phyloP scores from a whole-genome alignment of 1,284 basidiomycete genomes.

The Coriolopsis trogii region DNA sequence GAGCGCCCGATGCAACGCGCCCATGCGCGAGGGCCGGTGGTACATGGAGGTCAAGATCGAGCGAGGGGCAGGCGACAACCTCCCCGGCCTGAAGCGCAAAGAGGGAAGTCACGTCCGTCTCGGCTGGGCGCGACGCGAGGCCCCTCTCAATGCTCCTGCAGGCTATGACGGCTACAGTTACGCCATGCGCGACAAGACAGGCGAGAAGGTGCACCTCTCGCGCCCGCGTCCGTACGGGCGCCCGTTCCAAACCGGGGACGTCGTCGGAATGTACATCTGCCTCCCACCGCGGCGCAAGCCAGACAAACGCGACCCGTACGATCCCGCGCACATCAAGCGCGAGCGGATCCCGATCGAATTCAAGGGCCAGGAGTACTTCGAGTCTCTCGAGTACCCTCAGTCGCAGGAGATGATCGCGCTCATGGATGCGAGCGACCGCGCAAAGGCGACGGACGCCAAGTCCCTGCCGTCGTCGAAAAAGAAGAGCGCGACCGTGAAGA shows the following conservation, averaged over 20 bases:
- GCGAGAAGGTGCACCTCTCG: constrained; percentile 88
- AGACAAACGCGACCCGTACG: constrained; percentile 59
- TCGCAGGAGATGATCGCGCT: constrained; percentile 94
- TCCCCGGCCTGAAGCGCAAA: constrained; percentile 46
- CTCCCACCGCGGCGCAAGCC: constrained; percentile 72
- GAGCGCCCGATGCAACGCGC: constrained; percentile 87
- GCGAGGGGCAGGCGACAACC: constrained; percentile 71
- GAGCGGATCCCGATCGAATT: constrained; percentile 93
- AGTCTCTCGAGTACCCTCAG: constrained; percentile 88
- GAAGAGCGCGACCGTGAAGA: constrained; percentile 69
- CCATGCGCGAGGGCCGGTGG: constrained; percentile 90
- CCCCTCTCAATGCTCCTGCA: constrained; percentile 89
- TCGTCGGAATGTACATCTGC: constrained; percentile 92
- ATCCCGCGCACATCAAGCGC: constrained; percentile 79
- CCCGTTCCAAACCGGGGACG: constrained; percentile 82
- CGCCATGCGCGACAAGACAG: constrained; percentile 87
- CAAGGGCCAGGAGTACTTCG: constrained; percentile 97
- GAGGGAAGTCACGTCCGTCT: constrained; percentile 87
- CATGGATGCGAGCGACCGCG: constrained; percentile 56
- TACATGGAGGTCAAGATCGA: constrained; percentile 91
- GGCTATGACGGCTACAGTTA: constrained; percentile 96
- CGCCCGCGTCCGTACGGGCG: constrained; percentile 79
- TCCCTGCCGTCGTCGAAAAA: constrained; percentile 64
- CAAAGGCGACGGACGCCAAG: constrained; percentile 56
- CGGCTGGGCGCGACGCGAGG: constrained; percentile 92